These are phyloP conservation scores for Aspergillus sclerotialis DNA, from an alignment of 2,329 filamentous ascomycete species.

Conservation along the genomic window DNA sequence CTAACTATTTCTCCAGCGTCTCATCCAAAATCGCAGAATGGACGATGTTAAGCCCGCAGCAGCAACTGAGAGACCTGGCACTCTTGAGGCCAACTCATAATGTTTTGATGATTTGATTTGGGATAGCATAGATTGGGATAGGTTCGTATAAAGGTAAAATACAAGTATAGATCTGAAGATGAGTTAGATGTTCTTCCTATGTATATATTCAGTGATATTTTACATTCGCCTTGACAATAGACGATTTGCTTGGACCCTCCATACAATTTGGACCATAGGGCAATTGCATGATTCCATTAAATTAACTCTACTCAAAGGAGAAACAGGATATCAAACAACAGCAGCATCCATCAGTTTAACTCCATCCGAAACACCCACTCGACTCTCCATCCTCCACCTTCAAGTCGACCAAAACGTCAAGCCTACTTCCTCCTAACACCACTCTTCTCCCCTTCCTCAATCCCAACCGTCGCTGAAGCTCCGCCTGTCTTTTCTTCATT, in stretches of 20 bases:
- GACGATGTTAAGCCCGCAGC: conserved; percentile 34
- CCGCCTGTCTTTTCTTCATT: conserved; percentile 25
- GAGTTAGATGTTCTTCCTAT: no score
- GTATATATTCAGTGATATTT: no score
- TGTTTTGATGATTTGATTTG: conserved; percentile 1
- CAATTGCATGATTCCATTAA: no score
- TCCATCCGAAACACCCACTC: no score
- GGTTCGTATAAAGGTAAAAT: conserved; percentile 6
- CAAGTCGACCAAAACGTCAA: no score
- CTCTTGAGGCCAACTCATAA: conserved; percentile 28
- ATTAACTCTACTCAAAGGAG: no score
- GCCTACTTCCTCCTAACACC: conserved; percentile 10
- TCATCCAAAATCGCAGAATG: conserved; percentile 37
- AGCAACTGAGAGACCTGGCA: conserved; percentile 35
- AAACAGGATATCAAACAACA: no score
- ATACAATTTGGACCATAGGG: no score
- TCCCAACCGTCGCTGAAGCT: conserved; percentile 13
- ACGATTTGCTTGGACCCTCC: no score
- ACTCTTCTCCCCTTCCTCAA: conserved; percentile 5
- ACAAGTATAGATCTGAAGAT: conserved; percentile 10
- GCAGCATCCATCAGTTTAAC: no score
- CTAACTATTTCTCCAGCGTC: conserved; percentile 24
- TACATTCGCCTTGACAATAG: not conserved
- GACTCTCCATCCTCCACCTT: no score
- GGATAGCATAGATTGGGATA: conserved; percentile 4